Conservation (phyloP, 148 eudicot species). For the Drosera capensis region DNA sequence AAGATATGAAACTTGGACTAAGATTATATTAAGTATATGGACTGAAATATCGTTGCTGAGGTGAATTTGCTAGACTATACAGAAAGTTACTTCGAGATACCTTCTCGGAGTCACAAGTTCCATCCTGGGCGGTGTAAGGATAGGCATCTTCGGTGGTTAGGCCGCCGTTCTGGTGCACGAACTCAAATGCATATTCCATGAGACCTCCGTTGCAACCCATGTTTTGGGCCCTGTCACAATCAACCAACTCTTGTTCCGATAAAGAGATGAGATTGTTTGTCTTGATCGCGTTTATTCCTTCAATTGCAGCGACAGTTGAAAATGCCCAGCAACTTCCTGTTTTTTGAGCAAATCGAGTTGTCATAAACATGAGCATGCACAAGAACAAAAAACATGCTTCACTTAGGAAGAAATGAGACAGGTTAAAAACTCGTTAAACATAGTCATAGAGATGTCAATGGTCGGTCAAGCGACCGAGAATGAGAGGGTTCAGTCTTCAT, state of each 20-base stretch:
- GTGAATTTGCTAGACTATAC: background rate
- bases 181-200: slow-evolving; percentile 72
- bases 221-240: slow-evolving; percentile 62
- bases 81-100: slow-evolving; percentile 12
- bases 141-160: slow-evolving; percentile 44
- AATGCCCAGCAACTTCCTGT: slow-evolving; percentile 99
- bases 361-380: no score
- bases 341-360: no score
- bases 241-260: slow-evolving; percentile 88
- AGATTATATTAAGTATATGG: background rate
- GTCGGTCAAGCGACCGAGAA: no score
- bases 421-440: no score
- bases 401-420: no score
- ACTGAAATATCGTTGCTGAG: background rate
- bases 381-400: background rate
- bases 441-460: no score
- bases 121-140: slow-evolving; percentile 56
- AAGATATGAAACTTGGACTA: background rate
- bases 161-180: slow-evolving; percentile 53
- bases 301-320: slow-evolving; percentile 66
- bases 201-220: slow-evolving; percentile 80
- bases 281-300: slow-evolving; percentile 83
- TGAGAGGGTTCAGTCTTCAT: no score
- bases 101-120: slow-evolving; percentile 36
- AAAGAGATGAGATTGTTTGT: slow-evolving; percentile 58